phyloP scores from a whole-genome alignment of 805 yeast species.

The Torulaspora indica region DNA sequence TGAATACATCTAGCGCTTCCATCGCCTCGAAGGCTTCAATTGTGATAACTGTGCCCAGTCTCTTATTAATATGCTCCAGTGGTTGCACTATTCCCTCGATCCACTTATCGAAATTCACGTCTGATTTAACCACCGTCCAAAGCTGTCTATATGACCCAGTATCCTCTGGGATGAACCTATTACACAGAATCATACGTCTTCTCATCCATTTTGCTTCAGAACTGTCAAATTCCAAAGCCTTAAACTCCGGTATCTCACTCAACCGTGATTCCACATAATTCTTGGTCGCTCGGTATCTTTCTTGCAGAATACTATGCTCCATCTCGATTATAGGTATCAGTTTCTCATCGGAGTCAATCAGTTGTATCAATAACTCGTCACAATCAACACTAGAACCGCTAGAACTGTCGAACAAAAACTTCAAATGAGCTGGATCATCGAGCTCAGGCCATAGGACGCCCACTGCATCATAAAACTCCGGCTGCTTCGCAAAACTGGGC shows the following conservation, averaged over 20 bases:
- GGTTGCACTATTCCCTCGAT: conserved; percentile 31
- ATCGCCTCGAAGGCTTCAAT: conserved; percentile 27
- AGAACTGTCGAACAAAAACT: conserved; percentile 13
- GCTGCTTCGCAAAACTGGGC: conserved; percentile 9
- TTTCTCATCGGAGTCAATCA: conserved; percentile 18
- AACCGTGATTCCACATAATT: conserved; percentile 17
- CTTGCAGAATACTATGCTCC: conserved; percentile 15
- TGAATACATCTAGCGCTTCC: conserved; percentile 14
- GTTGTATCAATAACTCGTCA: conserved; percentile 33
- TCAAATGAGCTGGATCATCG: conserved; percentile 23
- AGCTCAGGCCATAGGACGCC: conserved; percentile 35
- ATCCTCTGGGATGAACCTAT: conserved; percentile 19
- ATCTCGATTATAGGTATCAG: conserved; percentile 26
- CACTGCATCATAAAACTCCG: conserved; percentile 20
- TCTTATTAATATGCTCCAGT: conserved; percentile 24
- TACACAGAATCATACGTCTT: conserved; percentile 25
- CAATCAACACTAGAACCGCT: not conserved
- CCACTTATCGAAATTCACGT: conserved; percentile 24
- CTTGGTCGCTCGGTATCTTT: conserved; percentile 16
- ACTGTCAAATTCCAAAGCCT: conserved; percentile 1
- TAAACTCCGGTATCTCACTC: conserved; percentile 3
- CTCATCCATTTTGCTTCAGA: conserved; percentile 20
- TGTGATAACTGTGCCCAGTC: conserved; percentile 11
- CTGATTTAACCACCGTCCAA: conserved; percentile 18
- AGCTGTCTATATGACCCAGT: conserved; percentile 23